Percentiles rank a stretch among this genome's conserved stretches.
Evolutionary conservation across 306 rosid genomes (phyloP).

Genomic region (Rosa chinensis): DNA sequence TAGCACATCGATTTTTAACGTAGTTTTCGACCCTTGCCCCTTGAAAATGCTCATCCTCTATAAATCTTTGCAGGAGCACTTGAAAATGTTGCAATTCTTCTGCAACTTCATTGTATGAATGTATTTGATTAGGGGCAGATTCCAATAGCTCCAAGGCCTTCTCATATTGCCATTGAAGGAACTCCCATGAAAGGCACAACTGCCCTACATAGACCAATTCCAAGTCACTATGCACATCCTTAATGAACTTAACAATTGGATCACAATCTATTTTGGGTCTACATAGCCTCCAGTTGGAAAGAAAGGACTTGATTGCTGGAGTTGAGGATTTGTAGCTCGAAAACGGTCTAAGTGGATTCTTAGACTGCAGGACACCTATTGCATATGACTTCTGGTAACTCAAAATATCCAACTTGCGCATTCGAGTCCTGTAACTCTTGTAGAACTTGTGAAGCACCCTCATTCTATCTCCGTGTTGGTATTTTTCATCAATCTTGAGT

Average conservation of each 20-base stretch:
- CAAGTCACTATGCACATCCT: slow-evolving; percentile 61
- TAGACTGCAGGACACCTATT: slow-evolving; percentile 60
- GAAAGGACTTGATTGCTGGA: slow-evolving; percentile 40
- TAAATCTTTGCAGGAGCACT: slow-evolving; percentile 66
- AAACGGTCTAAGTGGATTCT: slow-evolving; percentile 61
- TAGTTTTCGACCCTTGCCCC: slow-evolving; percentile 67
- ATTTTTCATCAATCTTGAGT: slow-evolving; percentile 79
- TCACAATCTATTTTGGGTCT: slow-evolving; percentile 51
- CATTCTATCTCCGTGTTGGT: slow-evolving; percentile 40
- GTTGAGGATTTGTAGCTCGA: slow-evolving; percentile 38
- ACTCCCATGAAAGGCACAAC: slow-evolving; percentile 92
- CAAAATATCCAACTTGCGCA: slow-evolving; percentile 89
- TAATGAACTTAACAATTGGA: slow-evolving; percentile 48
- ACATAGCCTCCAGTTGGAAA: slow-evolving; percentile 37
- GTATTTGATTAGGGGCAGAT: slow-evolving; percentile 23
- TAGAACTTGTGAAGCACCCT: slow-evolving; percentile 76
- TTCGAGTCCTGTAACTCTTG: slow-evolving; percentile 71
- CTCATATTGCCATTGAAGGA: slow-evolving; percentile 80
- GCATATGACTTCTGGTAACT: slow-evolving; percentile 90
- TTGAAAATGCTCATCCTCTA: slow-evolving; percentile 76
- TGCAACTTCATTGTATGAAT: slow-evolving; percentile 59
- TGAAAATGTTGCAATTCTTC: slow-evolving; percentile 74
- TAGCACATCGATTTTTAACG: slow-evolving; percentile 62
- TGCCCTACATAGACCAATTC: slow-evolving; percentile 91
- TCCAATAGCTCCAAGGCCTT: slow-evolving; percentile 59